phyloP scores from a whole-genome alignment of 1,139 yeast genomes.

The Geotrichum cucujoidarum region DNA sequence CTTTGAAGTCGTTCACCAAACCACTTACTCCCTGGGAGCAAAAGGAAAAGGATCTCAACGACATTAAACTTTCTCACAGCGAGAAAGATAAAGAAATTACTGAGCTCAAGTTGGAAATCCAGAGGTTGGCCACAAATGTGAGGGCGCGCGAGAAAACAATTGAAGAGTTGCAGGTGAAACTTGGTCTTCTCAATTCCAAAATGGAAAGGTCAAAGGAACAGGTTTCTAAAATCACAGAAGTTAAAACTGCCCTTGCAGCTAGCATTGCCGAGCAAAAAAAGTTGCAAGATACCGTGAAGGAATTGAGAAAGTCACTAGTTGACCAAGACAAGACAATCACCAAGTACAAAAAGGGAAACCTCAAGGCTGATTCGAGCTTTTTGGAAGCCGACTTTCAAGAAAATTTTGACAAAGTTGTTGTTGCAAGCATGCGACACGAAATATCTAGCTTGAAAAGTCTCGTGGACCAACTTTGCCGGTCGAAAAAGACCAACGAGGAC shows the following conservation, averaged over 20 bases:
- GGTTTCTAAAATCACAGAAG: slow-evolving; percentile 33
- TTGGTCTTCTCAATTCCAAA: slow-evolving; percentile 43
- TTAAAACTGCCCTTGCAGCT: slow-evolving; percentile 30
- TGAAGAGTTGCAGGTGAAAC: slow-evolving; percentile 45
- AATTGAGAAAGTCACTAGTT: slow-evolving; percentile 28
- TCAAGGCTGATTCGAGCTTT: slow-evolving; percentile 4
- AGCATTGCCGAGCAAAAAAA: slow-evolving; percentile 31
- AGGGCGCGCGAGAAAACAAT: slow-evolving; percentile 39
- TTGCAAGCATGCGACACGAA: slow-evolving; percentile 23
- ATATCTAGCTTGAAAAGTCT: slow-evolving; percentile 22
- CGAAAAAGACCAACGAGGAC: slow-evolving; percentile 1
- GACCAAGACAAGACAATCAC: slow-evolving; percentile 35
- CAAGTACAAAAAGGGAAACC: slow-evolving; percentile 19
- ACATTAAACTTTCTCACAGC: slow-evolving; percentile 21
- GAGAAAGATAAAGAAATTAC: slow-evolving; percentile 26
- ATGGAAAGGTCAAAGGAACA: slow-evolving; percentile 39
- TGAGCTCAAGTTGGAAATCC: slow-evolving; percentile 26
- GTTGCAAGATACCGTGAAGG: slow-evolving; percentile 24
- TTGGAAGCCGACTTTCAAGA: slow-evolving; percentile 13
- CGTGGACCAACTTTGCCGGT: slow-evolving; percentile 19
- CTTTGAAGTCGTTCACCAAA: slow-evolving; percentile 1
- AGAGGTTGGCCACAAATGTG: slow-evolving; percentile 26
- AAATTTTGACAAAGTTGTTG: slow-evolving; percentile 20
- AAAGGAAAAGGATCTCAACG: slow-evolving; percentile 21
- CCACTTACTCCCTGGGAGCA: slow-evolving; percentile 27